These are phyloP conservation scores for Plasmopara halstedii DNA, from an alignment of 352 stramenopile species.

Conservation along the genomic window DNA sequence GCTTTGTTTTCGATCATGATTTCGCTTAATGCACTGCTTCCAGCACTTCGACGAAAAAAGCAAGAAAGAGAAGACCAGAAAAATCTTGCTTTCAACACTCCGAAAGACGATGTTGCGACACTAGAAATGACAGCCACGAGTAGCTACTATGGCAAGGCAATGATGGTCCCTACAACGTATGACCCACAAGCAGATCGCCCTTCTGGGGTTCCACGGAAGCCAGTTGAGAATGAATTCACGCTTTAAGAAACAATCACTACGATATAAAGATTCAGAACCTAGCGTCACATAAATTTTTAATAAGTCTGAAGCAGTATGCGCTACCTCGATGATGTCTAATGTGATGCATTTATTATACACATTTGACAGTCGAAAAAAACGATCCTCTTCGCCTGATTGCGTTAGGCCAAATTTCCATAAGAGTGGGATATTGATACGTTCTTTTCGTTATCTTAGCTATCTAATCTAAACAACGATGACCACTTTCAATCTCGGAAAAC, in stretches of 20 bases:
- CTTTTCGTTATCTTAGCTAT: too few relatives aligned
- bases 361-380: too few relatives aligned
- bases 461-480: background rate
- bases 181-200: constrained; percentile 13
- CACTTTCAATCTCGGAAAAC: background rate
- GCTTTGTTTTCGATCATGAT: constrained; percentile 50
- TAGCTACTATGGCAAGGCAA: constrained; percentile 11
- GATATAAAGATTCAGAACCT: too few relatives aligned
- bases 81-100: constrained; percentile 2
- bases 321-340: too few relatives aligned
- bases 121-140: constrained; percentile 18
- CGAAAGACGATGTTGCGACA: constrained; percentile 22
- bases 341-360: too few relatives aligned
- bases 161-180: constrained; percentile 14
- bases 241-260: constrained; percentile 13
- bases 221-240: constrained; percentile 24
- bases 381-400: too few relatives aligned
- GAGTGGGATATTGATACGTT: too few relatives aligned
- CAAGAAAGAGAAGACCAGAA: constrained; percentile 4
- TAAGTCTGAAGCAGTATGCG: background rate
- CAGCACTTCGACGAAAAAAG: constrained; percentile 23
- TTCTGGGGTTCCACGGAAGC: constrained; percentile 9
- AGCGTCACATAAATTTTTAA: too few relatives aligned
- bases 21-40: constrained; percentile 37
- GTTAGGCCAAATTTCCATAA: too few relatives aligned